These are phyloP conservation scores for Celoporthe dispersa DNA, from an alignment of 2,329 filamentous ascomycete genomes.

Conservation along the genomic window DNA sequence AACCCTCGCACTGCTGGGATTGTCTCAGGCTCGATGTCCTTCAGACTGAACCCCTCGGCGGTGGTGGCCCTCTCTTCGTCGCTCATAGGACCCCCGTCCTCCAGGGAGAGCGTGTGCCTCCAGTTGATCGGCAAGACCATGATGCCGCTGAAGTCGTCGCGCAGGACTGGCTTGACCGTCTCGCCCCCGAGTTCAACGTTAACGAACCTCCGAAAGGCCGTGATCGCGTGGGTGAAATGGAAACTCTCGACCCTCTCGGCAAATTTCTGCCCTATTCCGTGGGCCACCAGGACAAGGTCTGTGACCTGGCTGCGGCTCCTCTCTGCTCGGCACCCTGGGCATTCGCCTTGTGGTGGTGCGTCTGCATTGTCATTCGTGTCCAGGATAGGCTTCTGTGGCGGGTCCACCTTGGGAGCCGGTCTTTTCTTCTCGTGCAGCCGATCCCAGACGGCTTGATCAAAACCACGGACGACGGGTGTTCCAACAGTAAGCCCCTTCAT, in stretches of 20 bases:
- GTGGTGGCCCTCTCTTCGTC: slow-evolving; percentile 58
- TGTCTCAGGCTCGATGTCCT: slow-evolving; percentile 89
- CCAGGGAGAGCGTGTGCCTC: slow-evolving; percentile 86
- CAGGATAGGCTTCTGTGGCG: slow-evolving; percentile 31
- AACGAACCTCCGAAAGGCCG: slow-evolving; percentile 82
- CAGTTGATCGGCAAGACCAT: slow-evolving; percentile 96
- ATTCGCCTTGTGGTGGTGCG: slow-evolving; percentile 29
- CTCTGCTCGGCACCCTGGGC: slow-evolving; percentile 62
- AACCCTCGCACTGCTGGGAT: slow-evolving; percentile 92
- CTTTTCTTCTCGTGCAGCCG: slow-evolving; percentile 62
- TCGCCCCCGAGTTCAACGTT: slow-evolving; percentile 81
- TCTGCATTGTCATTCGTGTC: slow-evolving; percentile 17
- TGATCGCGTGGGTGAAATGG: slow-evolving; percentile 96
- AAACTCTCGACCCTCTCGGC: slow-evolving; percentile 95
- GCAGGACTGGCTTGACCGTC: slow-evolving; percentile 74
- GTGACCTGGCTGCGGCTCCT: slow-evolving; percentile 72
- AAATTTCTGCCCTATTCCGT: slow-evolving; percentile 96
- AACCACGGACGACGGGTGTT: slow-evolving; percentile 86
- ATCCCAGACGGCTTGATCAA: slow-evolving; percentile 78
- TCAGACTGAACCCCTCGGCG: slow-evolving; percentile 66
- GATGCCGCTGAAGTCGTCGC: slow-evolving; percentile 80
- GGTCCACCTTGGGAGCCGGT: slow-evolving; percentile 34
- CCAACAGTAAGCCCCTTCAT: slow-evolving; percentile 82
- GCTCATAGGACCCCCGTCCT: slow-evolving; percentile 70
- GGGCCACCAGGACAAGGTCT: slow-evolving; percentile 87